Evolutionary conservation across 139 green algal genomes (phyloP), one percentile per base, ranked within the genome.

Genomic region (Astrephomene gubernaculifera): DNA sequence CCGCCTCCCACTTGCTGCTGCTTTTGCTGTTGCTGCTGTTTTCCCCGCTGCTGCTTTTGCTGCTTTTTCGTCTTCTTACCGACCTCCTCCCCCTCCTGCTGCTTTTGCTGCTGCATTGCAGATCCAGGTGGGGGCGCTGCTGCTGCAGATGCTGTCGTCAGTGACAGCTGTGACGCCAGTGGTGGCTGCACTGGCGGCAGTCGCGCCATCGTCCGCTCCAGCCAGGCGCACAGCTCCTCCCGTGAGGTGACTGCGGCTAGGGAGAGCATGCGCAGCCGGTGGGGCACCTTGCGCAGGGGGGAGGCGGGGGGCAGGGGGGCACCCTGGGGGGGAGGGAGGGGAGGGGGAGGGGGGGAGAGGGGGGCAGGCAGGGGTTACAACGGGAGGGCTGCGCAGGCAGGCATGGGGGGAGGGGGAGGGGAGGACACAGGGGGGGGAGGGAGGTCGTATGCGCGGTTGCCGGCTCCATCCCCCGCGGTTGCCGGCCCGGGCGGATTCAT

Each of bases 211-310:
- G 80, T 53, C 65, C 81, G 80, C 33, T n/a, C 65, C 63, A 85
- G 36, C 83, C 83, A 88, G 4, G 60, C 44, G 21, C 2, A n/a
- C 38, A 60, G 5, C 41, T 88, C 83, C 19, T 79, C 35, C 43
- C 35, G 54, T 12, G 57, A 63, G 36, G 80, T 79, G 27, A 88
- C 74, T 0, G 83, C 60, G 1, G 71, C 71, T 19, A 88, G 83
- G 64, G 43, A 73, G 36, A 85, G 53, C 83, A 88, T 85, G 73
- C 73, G 83, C 43, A 80, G 27, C 2, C 44, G 39, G 36, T 88
- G 83, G n/a, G 41, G 35, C 36, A 70, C 65, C 49, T 88, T 88
- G 74, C 72, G 49, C 29, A 88, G 72, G 0, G 64, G 49, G 4
- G 45, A 64, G 31, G 33, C 24, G 21, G 63, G 36, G 5, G 71